Percentiles rank a stretch among this genome's conserved stretches.
phyloP scores from a whole-genome alignment of 140 eudicot genomes.

The Stevia rebaudiana region DNA sequence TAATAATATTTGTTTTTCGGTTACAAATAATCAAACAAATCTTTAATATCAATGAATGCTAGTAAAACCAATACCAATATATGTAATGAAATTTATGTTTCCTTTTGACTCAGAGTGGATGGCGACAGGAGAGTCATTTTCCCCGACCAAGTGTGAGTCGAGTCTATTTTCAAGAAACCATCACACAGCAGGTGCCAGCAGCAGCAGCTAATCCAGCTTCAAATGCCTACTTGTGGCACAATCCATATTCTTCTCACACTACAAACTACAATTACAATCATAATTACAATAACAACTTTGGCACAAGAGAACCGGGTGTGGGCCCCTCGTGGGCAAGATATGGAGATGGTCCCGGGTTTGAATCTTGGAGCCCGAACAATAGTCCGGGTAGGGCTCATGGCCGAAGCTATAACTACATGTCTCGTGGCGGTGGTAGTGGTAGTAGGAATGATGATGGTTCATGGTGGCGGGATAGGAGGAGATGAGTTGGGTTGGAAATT shows the following conservation, averaged over 20 bases:
- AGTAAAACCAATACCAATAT: no score
- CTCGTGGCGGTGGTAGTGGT: conserved; percentile 33
- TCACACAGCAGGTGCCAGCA: conserved; percentile 7
- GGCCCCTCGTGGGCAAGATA: conserved; percentile 41
- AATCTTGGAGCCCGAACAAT: conserved; percentile 66
- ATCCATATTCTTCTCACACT: conserved; percentile 3
- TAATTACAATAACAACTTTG: no score
- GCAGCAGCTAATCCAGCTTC: no score
- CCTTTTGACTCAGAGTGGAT: conserved; percentile 61
- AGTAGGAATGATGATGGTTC: conserved; percentile 36
- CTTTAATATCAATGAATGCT: no score
- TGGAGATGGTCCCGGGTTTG: conserved; percentile 35
- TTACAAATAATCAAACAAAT: not conserved
- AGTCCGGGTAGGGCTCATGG: conserved; percentile 52
- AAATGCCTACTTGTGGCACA: conserved; percentile 5
- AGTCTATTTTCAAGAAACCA: conserved; percentile 27
- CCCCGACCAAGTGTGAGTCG: conserved; percentile 40
- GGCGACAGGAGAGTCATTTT: conserved; percentile 54
- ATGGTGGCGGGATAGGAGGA: conserved; percentile 58
- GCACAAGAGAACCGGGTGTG: conserved; percentile 28
- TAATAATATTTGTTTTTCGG: no score
- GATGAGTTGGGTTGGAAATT: conserved; percentile 15
- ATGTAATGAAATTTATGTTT: no score
- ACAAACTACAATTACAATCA: conserved; percentile 26
- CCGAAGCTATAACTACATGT: conserved; percentile 25